Evolutionary conservation across 257 asterid genomes (phyloP).

Genomic region (Avicennia marina): DNA sequence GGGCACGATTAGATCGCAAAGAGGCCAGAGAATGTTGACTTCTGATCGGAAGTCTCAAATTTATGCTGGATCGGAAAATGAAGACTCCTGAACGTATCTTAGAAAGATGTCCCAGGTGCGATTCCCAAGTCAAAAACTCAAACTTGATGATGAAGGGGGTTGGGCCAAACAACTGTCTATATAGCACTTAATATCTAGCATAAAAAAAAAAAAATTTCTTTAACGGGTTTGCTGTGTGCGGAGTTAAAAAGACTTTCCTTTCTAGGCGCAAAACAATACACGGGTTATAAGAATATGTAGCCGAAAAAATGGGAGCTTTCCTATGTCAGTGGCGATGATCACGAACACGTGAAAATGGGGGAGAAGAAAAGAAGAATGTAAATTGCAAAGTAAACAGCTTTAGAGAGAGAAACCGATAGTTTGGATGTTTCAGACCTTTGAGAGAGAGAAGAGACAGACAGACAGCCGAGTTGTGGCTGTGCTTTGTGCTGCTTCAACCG

Average conservation of each 20-base stretch:
- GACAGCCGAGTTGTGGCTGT: no score
- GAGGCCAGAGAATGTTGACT: constrained; percentile 22
- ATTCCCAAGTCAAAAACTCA: constrained; percentile 23
- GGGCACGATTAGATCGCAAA: constrained; percentile 28
- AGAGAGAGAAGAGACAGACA: no score
- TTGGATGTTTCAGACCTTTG: no score
- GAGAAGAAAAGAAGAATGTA: no score
- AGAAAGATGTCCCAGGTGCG: constrained; percentile 26
- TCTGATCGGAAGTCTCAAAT: constrained; percentile 20
- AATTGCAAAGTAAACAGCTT: no score
- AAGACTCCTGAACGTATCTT: constrained; percentile 7
- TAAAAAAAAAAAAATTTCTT: constrained; percentile 15
- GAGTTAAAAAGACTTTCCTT: constrained; percentile 13
- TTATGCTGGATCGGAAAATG: constrained; percentile 27
- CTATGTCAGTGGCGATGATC: no score
- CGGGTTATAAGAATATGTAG: no score
- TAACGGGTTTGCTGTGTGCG: constrained; percentile 23
- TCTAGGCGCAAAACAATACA: no score
- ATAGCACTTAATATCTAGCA: not conserved
- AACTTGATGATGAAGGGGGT: not conserved
- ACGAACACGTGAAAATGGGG: no score
- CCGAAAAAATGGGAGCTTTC: no score
- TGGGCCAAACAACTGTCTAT: not conserved
- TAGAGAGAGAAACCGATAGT: no score
- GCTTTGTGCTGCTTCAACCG: no score